A percentile compares a stretch with the other conserved stretches of the same genome.
Evolutionary conservation across 768 basidiomycete genomes (phyloP).

Genomic region (Sistotremastrum suecicum): DNA sequence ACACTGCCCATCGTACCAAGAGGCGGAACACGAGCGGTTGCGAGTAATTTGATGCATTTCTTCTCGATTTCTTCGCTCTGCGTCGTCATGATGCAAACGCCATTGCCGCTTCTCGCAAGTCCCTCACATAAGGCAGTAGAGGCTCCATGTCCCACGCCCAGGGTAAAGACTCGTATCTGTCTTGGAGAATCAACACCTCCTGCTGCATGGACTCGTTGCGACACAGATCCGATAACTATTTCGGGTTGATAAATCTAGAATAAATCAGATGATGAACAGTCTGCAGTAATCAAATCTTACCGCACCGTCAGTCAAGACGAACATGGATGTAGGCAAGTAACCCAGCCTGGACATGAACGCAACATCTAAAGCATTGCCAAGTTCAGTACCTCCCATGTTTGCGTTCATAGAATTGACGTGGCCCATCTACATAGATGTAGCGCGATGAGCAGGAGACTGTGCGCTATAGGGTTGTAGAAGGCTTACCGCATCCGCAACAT

Average conservation of each 20-base stretch:
- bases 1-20: slow-evolving; percentile 31
- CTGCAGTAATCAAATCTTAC: slow-evolving; percentile 11
- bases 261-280: no score
- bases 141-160: slow-evolving; percentile 39
- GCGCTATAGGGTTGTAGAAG: background rate
- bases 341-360: slow-evolving; percentile 23
- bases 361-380: slow-evolving; percentile 24
- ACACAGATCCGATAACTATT: no score
- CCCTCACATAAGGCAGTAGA: slow-evolving; percentile 38
- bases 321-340: slow-evolving; percentile 30
- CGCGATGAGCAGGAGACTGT: no score
- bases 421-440: slow-evolving; percentile 16
- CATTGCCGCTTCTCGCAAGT: slow-evolving; percentile 41
- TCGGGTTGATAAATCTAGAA: no score
- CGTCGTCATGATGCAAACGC: slow-evolving; percentile 32
- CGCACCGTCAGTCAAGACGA: slow-evolving; percentile 47
- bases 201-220: no score
- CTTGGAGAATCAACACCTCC: no score
- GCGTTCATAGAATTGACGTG: slow-evolving; percentile 28
- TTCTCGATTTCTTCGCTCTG: slow-evolving; percentile 29
- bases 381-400: slow-evolving; percentile 38
- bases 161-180: slow-evolving; percentile 34
- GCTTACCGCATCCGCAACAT: slow-evolving; percentile 26
- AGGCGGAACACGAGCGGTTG: slow-evolving; percentile 25
- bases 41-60: slow-evolving; percentile 35